A percentile compares a stretch with the other conserved stretches of the same genome.
phyloP scores from a whole-genome alignment of 2,329 filamentous ascomycete species.

The Hypoxylon sp. region DNA sequence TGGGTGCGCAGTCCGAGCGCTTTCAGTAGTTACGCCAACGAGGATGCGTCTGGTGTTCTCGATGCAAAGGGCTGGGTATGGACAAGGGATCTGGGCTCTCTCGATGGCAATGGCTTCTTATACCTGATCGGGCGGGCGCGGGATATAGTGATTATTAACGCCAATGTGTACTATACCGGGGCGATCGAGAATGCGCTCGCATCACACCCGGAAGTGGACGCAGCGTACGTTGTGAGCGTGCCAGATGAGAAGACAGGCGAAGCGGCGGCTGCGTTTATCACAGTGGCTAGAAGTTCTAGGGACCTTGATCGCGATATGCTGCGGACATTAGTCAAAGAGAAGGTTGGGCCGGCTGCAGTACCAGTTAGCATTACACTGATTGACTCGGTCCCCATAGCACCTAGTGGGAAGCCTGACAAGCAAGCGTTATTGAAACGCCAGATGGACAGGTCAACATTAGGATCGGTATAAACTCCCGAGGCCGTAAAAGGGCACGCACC shows the following conservation, averaged over 20 bases:
- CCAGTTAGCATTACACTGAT: constrained; percentile 11
- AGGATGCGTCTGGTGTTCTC: constrained; percentile 13
- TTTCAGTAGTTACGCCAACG: constrained; percentile 22
- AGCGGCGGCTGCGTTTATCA: constrained; percentile 16
- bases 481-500: background rate
- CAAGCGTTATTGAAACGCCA: constrained; percentile 10
- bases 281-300: background rate
- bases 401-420: constrained; percentile 32
- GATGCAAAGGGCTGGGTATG: constrained; percentile 19
- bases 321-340: constrained; percentile 12
- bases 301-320: constrained; percentile 1
- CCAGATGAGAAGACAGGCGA: constrained; percentile 26
- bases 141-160: constrained; percentile 25
- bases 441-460: background rate
- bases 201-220: constrained; percentile 23
- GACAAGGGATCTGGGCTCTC: constrained; percentile 25
- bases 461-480: background rate
- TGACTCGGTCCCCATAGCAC: constrained; percentile 22
- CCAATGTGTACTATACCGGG: constrained; percentile 24
- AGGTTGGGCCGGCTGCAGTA: constrained; percentile 17
- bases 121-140: constrained; percentile 19
- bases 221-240: constrained; percentile 26
- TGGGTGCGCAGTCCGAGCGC: constrained; percentile 18
- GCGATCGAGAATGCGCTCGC: constrained; percentile 26
- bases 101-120: constrained; percentile 14